Evolutionary conservation across 306 rosid species (phyloP), one percentile per base, ranked within the genome.

Genomic region (Senna tora): DNA sequence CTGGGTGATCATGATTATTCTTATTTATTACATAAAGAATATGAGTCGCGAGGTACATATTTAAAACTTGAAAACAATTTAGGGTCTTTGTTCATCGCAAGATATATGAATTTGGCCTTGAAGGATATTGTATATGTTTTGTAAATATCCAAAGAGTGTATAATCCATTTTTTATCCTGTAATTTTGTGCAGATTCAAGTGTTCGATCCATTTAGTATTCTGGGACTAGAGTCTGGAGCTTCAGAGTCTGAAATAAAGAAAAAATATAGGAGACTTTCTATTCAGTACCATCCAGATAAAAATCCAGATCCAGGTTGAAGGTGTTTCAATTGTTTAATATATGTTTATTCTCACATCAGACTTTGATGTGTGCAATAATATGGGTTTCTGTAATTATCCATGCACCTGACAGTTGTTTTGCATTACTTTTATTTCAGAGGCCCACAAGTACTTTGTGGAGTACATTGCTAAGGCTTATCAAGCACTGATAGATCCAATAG

Each of bases 261-360:
- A 92, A 89, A 88, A 5, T 90, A 89, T 77, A 90, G 98, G 82
- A 84, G 92, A 77, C 92, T 93, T 62, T 93, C 98, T 53, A 51
- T 93, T 75, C 86, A 83, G 22, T 93, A 83, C 85, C 97, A 93
- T 87, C 96, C 98, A 7, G 97, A 93, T 87, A 90, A 93, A 93
- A 93, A 93, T 79, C 98, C 97, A 59, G 96, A 93, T 80, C 96
- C 96, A 88, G 95, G 98, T 92, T 82, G 80, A 69, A 47, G 82
- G 70, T 69, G 68, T 75, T 84, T 84, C 69, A 41, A 53, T 52
- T 62, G 46, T 84, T 79, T 45, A 62, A 58, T 77, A 14, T 53
- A 59, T 77, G 49, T 41, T 68, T 52, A 28, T 75, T 54, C 16
- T 47, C 3, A 64, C 65, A 30, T 50, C 41, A 56, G 67, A 71